Conservation (phyloP, 139 green algal species). For the Coccomyxa sp. region DNA sequence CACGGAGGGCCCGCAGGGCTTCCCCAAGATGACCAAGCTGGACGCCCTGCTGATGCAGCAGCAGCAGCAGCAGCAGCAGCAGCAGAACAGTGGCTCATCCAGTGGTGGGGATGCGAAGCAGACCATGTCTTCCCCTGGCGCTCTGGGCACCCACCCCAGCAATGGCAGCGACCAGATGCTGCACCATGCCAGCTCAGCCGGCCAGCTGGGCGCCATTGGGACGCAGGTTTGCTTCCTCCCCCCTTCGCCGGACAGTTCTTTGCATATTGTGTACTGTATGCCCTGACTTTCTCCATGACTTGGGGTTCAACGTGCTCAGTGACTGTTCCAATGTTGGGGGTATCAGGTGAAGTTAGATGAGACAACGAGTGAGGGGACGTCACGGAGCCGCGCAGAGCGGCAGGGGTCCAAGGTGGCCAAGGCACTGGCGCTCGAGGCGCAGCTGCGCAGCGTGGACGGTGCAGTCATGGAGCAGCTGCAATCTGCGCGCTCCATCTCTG, state of each 20-base stretch:
- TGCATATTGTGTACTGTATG: too few species aligned
- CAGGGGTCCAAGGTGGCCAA: neutral
- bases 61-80: constrained; percentile 9
- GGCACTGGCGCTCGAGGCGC: neutral
- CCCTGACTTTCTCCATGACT: too few species aligned
- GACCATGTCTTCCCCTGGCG: neutral
- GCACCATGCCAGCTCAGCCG: too few species aligned
- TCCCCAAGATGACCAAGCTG: neutral
- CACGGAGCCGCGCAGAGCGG: neutral
- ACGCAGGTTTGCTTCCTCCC: too few species aligned
- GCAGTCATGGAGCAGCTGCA: constrained; percentile 1
- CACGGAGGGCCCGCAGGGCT: neutral
- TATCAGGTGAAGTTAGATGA: neutral
- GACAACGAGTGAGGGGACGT: neutral
- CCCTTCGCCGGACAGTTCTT: too few species aligned
- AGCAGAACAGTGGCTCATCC: neutral
- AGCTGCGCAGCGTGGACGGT: neutral
- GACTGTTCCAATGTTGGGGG: too few species aligned
- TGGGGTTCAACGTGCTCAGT: too few species aligned
- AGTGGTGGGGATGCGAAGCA: neutral
- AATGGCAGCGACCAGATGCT: too few species aligned
- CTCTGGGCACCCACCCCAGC: too few species aligned
- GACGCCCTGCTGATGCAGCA: neutral
- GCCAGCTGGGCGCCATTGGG: too few species aligned
- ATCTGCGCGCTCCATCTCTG: neutral